A percentile compares a stretch with the other conserved stretches of the same genome.
These are phyloP conservation scores for Mycena amicta DNA, from an alignment of 768 basidiomycete genomes.

Conservation along the genomic window DNA sequence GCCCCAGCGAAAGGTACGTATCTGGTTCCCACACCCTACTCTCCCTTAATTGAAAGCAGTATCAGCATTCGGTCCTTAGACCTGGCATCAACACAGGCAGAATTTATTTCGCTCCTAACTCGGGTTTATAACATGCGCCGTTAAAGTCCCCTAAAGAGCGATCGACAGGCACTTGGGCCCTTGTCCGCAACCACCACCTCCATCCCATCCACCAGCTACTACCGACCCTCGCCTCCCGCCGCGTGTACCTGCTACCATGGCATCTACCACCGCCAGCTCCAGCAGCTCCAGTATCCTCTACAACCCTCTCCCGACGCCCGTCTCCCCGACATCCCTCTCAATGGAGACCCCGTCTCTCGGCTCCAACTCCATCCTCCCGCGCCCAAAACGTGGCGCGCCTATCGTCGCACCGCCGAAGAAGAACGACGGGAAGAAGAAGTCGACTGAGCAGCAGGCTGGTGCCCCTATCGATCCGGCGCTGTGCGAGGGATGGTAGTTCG, in stretches of 20 bases:
- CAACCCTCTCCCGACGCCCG: constrained; percentile 11
- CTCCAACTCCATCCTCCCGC: constrained; percentile 16
- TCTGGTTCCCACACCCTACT: too few species aligned
- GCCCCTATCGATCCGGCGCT: constrained; percentile 14
- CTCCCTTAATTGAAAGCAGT: too few species aligned
- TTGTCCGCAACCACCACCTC: neutral
- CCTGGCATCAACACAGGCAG: too few species aligned
- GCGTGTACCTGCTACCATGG: neutral
- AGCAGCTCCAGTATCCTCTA: constrained; percentile 10
- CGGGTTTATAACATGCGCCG: too few species aligned
- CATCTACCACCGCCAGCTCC: neutral
- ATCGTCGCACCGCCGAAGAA: constrained; percentile 8
- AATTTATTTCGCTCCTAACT: too few species aligned
- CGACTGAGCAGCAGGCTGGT: neutral
- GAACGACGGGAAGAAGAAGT: neutral
- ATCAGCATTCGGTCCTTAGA: too few species aligned
- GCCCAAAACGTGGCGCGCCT: constrained; percentile 20
- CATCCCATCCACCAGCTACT: neutral
- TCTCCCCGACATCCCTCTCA: constrained; percentile 10
- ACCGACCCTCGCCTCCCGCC: neutral
- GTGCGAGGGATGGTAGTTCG: constrained; percentile 20
- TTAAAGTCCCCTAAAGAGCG: neutral
- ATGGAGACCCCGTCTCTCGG: constrained; percentile 21
- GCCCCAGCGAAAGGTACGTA: too few species aligned
- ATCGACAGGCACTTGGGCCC: neutral